Base-by-base conservation (phyloP, 257 asterid genomes). In the Echium plantagineum region DNA sequence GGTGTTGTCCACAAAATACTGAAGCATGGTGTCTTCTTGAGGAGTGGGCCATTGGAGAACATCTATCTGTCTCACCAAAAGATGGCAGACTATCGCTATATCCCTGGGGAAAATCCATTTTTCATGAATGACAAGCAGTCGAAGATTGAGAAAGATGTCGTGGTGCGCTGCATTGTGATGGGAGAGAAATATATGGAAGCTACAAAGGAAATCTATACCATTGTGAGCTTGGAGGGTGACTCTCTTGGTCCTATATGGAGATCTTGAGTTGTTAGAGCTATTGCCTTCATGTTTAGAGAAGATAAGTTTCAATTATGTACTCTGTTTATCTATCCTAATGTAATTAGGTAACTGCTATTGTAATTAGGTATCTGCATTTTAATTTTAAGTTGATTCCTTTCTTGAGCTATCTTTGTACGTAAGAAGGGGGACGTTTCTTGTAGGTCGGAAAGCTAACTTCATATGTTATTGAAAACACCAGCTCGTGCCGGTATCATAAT, bases 171-270 rank as follows among this genome's bases (percentile, higher is more conserved):
- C 51, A 42, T 58, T 20, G 91, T 85, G 75, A 57, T 85, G 57
- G 95, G 75, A 0, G 94, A 77, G 74, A 79, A 68, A 81, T 90
- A 78, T 24, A 77, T 71, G 4, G 95, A 87, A 77, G 80, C 80
- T 5, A 93, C 82, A 72, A 74, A 55, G 26, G 98, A 91, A 32
- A 77, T 85, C 58, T 71, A 72, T 53, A 94, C 87, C 2, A 73
- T 87, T 55, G 94, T 78, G n/a, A 77, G 87, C 68, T 24, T 85
- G 72, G 91, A 87, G 17, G 94, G 91, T 2, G 87, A 90, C 62
- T 75, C 67, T 70, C 94, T 90, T 52, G 97, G 94, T 49, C 94
- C 90, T 8, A 32, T 80, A 32, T 74, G 55, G 67, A 12, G 48
- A 5, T 15, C 60, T 21, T 56, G 19, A 56, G 49, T 4, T 10